Evolutionary conservation across 768 basidiomycete species (phyloP).

Genomic region (Amanita muscaria): DNA sequence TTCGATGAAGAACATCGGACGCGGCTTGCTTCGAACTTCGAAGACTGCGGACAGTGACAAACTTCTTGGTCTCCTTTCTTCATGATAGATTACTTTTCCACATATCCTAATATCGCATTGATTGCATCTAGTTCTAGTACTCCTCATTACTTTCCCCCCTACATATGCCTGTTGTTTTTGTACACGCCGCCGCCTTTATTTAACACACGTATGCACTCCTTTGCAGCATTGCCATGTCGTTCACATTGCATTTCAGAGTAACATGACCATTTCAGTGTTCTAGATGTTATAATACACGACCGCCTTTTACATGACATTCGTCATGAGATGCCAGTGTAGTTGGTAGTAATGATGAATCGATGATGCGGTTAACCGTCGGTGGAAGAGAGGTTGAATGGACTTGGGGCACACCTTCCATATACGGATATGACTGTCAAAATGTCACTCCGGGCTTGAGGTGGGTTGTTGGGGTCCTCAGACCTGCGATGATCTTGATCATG

Average conservation of each 20-base stretch:
- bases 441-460: too few species aligned
- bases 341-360: too few species aligned
- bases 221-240: not conserved
- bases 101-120: slow-evolving; percentile 13
- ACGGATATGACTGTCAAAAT: too few species aligned
- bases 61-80: slow-evolving; percentile 47
- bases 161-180: slow-evolving; percentile 12
- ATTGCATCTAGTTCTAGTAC: slow-evolving; percentile 18
- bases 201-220: slow-evolving; percentile 8
- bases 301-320: too few species aligned
- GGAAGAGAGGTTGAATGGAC: too few species aligned
- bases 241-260: not conserved
- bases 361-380: too few species aligned
- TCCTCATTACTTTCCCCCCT: slow-evolving; percentile 13
- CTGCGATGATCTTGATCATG: too few species aligned
- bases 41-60: slow-evolving; percentile 55
- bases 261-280: too few species aligned
- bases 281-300: too few species aligned
- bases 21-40: slow-evolving; percentile 46
- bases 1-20: slow-evolving; percentile 52
- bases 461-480: too few species aligned
- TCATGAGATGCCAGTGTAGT: too few species aligned
- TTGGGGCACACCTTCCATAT: too few species aligned
- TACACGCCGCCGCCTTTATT: slow-evolving; percentile 9
- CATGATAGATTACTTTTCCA: slow-evolving; percentile 24